These are phyloP conservation scores for Hygrophorus russula DNA, from an alignment of 768 basidiomycete genomes.

Conservation along the genomic window DNA sequence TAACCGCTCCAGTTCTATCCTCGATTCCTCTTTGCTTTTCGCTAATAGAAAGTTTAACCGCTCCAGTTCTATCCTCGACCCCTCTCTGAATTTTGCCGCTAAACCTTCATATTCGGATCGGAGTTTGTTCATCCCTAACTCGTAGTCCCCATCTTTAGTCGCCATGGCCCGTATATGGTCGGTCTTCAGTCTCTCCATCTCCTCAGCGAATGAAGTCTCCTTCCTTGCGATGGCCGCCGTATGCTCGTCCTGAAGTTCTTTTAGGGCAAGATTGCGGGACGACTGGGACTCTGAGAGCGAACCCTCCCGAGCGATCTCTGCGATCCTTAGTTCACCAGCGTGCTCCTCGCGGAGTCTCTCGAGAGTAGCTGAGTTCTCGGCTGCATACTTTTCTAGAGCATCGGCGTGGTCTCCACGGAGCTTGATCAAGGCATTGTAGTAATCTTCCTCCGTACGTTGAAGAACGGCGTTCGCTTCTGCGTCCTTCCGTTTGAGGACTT, in stretches of 20 bases:
- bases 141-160: slow-evolving; percentile 51
- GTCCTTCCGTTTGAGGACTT: slow-evolving; percentile 47
- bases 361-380: slow-evolving; percentile 49
- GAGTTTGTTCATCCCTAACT: slow-evolving; percentile 46
- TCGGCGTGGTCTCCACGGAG: slow-evolving; percentile 64
- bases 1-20: slow-evolving; percentile 37
- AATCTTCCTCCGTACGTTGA: slow-evolving; percentile 67
- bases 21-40: slow-evolving; percentile 38
- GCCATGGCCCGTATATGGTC: slow-evolving; percentile 47
- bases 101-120: slow-evolving; percentile 47
- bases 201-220: slow-evolving; percentile 52
- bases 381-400: slow-evolving; percentile 47
- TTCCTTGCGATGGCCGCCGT: slow-evolving; percentile 52
- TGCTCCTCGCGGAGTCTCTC: slow-evolving; percentile 72
- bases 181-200: slow-evolving; percentile 52
- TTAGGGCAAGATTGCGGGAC: slow-evolving; percentile 46
- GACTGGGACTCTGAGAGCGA: slow-evolving; percentile 66
- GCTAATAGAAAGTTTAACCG: slow-evolving; percentile 31
- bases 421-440: slow-evolving; percentile 70
- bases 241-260: slow-evolving; percentile 66
- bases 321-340: slow-evolving; percentile 56
- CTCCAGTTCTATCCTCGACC: slow-evolving; percentile 41
- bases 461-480: slow-evolving; percentile 45
- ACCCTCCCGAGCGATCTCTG: slow-evolving; percentile 66
- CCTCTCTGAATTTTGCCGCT: slow-evolving; percentile 41